Conservation (phyloP, 257 asterid genomes). For the Ballota nigra region DNA sequence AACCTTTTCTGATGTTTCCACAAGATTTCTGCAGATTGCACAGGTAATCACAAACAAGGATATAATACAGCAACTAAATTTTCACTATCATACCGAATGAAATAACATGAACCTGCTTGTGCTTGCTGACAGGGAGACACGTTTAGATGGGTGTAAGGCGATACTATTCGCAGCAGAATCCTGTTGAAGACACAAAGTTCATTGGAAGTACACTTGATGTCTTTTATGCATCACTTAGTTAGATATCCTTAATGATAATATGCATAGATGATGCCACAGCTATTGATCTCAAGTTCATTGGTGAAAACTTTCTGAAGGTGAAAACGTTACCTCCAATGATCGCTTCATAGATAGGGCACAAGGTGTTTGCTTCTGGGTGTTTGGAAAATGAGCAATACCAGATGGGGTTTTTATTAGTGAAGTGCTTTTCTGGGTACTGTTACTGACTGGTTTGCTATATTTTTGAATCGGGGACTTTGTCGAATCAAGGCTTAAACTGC, state of each 20-base stretch:
- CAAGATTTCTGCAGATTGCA: constrained; percentile 50
- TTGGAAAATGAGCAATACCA: constrained; percentile 23
- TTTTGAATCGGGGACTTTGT: constrained; percentile 34
- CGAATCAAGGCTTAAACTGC: constrained; percentile 43
- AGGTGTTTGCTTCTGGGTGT: constrained; percentile 36
- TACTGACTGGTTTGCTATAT: constrained; percentile 36
- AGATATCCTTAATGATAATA: constrained; percentile 11
- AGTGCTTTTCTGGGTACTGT: constrained; percentile 32
- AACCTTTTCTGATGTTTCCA: constrained; percentile 40
- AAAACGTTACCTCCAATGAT: constrained; percentile 49
- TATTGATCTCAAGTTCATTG: constrained; percentile 11
- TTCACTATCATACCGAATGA: constrained; percentile 19
- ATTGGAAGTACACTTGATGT: neutral
- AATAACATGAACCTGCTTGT: constrained; percentile 49
- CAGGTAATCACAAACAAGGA: constrained; percentile 16
- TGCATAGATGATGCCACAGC: neutral
- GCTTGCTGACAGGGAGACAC: constrained; percentile 41
- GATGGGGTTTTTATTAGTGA: constrained; percentile 29
- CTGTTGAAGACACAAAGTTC: constrained; percentile 40
- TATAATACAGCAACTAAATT: neutral
- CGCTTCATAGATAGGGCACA: constrained; percentile 53
- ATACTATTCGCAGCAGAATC: constrained; percentile 30
- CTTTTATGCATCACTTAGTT: neutral
- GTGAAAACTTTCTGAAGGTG: constrained; percentile 7
- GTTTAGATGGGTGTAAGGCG: constrained; percentile 60